Conservation (phyloP, 2,329 filamentous ascomycete genomes). For the Scorias spongiosa region DNA sequence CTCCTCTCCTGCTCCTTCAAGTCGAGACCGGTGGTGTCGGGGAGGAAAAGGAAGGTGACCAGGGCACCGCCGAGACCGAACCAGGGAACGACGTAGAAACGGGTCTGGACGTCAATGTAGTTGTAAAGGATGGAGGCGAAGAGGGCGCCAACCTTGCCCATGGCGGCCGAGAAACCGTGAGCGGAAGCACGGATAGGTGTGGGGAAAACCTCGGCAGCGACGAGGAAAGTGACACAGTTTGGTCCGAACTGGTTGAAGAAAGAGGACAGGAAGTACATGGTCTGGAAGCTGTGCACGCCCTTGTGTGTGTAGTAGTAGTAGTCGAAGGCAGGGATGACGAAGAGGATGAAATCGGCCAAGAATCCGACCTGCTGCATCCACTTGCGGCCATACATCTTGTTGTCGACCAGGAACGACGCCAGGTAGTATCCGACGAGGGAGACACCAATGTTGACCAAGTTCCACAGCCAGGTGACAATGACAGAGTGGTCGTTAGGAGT, state of each 20-base stretch:
- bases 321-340: constrained; percentile 79
- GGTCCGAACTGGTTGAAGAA: constrained; percentile 99
- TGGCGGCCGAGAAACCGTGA: constrained; percentile 85
- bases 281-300: constrained; percentile 78
- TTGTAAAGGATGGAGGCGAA: constrained; percentile 82
- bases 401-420: constrained; percentile 78
- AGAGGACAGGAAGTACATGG: constrained; percentile 94
- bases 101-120: constrained; percentile 72
- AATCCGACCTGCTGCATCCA: constrained; percentile 94
- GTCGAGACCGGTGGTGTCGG: constrained; percentile 93
- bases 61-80: constrained; percentile 80
- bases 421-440: constrained; percentile 80
- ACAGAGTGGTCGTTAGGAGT: constrained; percentile 54
- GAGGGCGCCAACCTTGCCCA: constrained; percentile 78
- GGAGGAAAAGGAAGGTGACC: constrained; percentile 71
- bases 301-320: constrained; percentile 66
- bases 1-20: constrained; percentile 94
- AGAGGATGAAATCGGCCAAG: constrained; percentile 83
- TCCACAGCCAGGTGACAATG: constrained; percentile 83
- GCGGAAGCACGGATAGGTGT: constrained; percentile 85
- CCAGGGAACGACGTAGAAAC: constrained; percentile 90
- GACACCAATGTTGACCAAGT: constrained; percentile 77
- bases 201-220: constrained; percentile 91
- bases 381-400: constrained; percentile 92
- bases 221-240: constrained; percentile 91